Conservation (phyloP, 2,329 filamentous ascomycete species). For the Ophiostoma montium region DNA sequence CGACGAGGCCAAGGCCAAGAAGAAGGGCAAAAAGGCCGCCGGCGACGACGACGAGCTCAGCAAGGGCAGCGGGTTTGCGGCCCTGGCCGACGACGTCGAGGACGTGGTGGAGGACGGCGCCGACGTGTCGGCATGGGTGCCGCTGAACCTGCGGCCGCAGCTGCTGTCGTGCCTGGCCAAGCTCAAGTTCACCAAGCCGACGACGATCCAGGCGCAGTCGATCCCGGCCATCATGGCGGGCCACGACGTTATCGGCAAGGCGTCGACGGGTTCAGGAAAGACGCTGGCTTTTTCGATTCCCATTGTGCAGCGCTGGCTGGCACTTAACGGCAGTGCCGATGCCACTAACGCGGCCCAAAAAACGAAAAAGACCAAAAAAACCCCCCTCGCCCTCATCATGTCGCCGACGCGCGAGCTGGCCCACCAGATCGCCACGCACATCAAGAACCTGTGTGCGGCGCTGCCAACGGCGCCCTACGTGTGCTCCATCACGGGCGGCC, state of each 20-base stretch:
- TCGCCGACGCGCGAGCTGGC: slow-evolving; percentile 89
- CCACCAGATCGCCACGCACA: slow-evolving; percentile 76
- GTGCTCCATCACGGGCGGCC: slow-evolving; percentile 80
- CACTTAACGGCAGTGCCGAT: slow-evolving; percentile 18
- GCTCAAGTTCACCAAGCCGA: slow-evolving; percentile 69
- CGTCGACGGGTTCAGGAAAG: slow-evolving; percentile 91
- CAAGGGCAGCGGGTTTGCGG: slow-evolving; percentile 30
- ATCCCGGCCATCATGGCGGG: slow-evolving; percentile 75
- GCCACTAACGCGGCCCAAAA: too few species aligned
- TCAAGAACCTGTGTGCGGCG: slow-evolving; percentile 56
- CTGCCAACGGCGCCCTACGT: slow-evolving; percentile 51
- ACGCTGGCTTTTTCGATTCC: slow-evolving; percentile 91
- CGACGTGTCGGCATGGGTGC: slow-evolving; percentile 67
- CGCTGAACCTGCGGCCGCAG: slow-evolving; percentile 56
- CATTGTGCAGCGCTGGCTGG: slow-evolving; percentile 71
- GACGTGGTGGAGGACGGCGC: slow-evolving; percentile 36
- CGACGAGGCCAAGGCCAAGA: not conserved
- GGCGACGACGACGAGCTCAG: not conserved
- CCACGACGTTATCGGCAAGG: slow-evolving; percentile 89
- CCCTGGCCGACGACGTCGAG: slow-evolving; percentile 35
- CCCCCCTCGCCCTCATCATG: slow-evolving; percentile 63
- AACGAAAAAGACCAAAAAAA: slow-evolving; percentile 21
- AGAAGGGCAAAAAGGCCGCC: slow-evolving; percentile 5
- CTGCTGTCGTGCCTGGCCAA: slow-evolving; percentile 62
- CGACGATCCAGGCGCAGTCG: slow-evolving; percentile 61